phyloP scores from a whole-genome alignment of 768 basidiomycete genomes.

The Pluteus cervinus region DNA sequence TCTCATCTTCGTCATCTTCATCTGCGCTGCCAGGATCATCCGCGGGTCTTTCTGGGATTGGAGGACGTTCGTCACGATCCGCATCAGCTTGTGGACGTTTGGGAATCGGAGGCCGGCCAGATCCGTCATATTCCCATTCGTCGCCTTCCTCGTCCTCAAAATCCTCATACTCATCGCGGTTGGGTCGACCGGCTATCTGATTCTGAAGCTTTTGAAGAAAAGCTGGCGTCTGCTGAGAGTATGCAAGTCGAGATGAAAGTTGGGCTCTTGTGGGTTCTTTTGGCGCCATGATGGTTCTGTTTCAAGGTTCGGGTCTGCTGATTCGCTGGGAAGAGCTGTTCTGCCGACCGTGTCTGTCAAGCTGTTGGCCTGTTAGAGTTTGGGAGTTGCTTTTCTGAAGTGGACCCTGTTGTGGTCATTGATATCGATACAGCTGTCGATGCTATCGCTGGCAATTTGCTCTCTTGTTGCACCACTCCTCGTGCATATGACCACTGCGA shows the following conservation, averaged over 20 bases:
- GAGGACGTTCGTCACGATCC: no score
- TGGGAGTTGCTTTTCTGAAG: no score
- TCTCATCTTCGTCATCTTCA: conserved; percentile 71
- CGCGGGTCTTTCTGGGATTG: conserved; percentile 63
- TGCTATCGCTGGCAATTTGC: no score
- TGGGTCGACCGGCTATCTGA: conserved; percentile 45
- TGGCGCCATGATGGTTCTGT: conserved; percentile 31
- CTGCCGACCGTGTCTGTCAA: no score
- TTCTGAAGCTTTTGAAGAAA: conserved; percentile 66
- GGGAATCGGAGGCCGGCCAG: conserved; percentile 70
- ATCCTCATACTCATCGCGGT: conserved; percentile 43
- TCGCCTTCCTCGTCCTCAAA: conserved; percentile 30
- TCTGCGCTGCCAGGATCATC: conserved; percentile 69
- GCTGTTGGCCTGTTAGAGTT: no score
- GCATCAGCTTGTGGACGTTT: no score
- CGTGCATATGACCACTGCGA: no score
- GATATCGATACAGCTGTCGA: no score
- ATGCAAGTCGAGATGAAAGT: conserved; percentile 64
- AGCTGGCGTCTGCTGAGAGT: conserved; percentile 52
- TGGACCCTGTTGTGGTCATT: no score
- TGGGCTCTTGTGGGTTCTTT: conserved; percentile 70
- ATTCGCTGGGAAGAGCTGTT: no score
- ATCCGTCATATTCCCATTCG: conserved; percentile 55
- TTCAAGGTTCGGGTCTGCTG: no score
- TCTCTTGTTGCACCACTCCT: no score